These are phyloP conservation scores for Myrica gale DNA, from an alignment of 306 rosid genomes.

Conservation along the genomic window DNA sequence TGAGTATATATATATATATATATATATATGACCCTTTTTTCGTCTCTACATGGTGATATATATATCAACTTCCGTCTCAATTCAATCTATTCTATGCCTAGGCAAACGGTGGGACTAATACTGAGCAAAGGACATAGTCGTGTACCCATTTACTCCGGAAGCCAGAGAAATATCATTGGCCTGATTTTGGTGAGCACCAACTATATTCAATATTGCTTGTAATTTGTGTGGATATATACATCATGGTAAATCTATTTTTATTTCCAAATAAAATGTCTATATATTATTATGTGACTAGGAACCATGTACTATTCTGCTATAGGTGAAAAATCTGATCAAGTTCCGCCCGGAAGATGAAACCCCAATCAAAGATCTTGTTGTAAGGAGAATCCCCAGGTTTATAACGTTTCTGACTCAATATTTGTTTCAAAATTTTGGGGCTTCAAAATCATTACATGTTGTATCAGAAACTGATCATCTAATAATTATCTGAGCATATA, in stretches of 20 bases:
- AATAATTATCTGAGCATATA: no score
- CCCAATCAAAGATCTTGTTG: constrained; percentile 56
- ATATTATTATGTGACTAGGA: neutral
- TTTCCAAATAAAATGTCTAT: neutral
- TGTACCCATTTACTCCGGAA: constrained; percentile 57
- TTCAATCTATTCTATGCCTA: constrained; percentile 15
- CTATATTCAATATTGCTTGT: neutral
- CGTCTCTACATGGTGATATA: neutral
- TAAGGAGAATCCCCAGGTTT: constrained; percentile 73
- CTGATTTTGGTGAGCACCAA: constrained; percentile 58
- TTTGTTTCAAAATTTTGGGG: neutral
- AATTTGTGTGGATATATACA: neutral
- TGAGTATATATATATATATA: no score
- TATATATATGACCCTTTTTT: constrained; percentile 23
- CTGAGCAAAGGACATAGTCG: constrained; percentile 73
- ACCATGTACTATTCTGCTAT: neutral
- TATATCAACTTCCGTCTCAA: constrained; percentile 1
- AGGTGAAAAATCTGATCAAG: constrained; percentile 65
- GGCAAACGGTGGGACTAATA: constrained; percentile 65
- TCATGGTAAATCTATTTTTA: neutral
- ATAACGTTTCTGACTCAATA: neutral
- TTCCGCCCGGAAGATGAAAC: constrained; percentile 72
- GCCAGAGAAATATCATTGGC: constrained; percentile 58
- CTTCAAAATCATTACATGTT: neutral
- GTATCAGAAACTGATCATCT: neutral